Conservation (phyloP, 2,329 filamentous ascomycete species). For the Alternaria dauci region DNA sequence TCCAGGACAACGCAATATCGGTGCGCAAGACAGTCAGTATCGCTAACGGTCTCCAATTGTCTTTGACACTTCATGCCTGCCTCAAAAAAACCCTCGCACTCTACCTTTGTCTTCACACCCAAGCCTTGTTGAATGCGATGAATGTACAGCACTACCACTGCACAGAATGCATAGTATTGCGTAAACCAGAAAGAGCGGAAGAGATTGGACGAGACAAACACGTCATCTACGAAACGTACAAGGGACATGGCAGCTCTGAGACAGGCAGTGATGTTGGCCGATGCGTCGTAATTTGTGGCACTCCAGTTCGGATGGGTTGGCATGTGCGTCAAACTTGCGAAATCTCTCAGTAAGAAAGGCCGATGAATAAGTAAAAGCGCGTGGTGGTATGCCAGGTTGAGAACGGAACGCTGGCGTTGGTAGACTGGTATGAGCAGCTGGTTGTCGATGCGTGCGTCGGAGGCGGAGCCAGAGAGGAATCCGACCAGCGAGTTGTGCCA, state of each 20-base stretch:
- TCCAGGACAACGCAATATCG: constrained; percentile 64
- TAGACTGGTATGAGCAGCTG: constrained; percentile 60
- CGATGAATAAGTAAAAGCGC: constrained; percentile 66
- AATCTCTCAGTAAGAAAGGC: constrained; percentile 60
- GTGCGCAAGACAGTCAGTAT: constrained; percentile 48
- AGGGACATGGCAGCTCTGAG: constrained; percentile 58
- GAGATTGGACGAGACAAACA: constrained; percentile 52
- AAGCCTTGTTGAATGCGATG: constrained; percentile 62
- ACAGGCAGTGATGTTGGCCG: constrained; percentile 55
- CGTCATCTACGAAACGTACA: constrained; percentile 55
- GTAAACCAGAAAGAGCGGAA: constrained; percentile 63
- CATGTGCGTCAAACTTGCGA: constrained; percentile 47
- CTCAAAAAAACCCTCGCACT: constrained; percentile 59
- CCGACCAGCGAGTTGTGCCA: constrained; percentile 59
- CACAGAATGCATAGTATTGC: constrained; percentile 64
- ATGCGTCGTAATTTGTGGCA: constrained; percentile 26
- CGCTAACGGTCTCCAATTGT: constrained; percentile 41
- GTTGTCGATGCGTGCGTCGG: constrained; percentile 47
- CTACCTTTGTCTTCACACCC: constrained; percentile 55
- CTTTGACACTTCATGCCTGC: constrained; percentile 54
- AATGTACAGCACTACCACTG: constrained; percentile 63
- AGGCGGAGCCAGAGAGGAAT: constrained; percentile 54
- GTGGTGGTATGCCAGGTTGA: constrained; percentile 64
- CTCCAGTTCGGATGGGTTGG: constrained; percentile 29
- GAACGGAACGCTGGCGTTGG: constrained; percentile 62